A percentile compares a stretch with the other conserved stretches of the same genome.
phyloP scores from a whole-genome alignment of 768 basidiomycete genomes.

The Grammothele lineata region DNA sequence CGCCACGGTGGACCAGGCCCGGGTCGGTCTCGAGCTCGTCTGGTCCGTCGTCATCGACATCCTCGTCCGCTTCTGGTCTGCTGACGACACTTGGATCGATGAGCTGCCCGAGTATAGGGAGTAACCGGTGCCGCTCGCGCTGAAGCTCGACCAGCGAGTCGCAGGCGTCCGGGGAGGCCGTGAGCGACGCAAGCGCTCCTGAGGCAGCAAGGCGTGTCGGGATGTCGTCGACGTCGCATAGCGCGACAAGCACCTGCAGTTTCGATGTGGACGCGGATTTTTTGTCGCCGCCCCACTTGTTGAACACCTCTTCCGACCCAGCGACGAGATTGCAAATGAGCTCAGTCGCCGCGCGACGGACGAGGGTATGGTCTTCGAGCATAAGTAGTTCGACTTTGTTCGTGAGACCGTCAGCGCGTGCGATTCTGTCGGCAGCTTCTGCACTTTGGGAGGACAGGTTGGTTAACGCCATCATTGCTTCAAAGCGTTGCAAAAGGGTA shows the following conservation, averaged over 20 bases:
- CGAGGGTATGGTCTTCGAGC: constrained; percentile 76
- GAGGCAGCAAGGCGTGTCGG: constrained; percentile 87
- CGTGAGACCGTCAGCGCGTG: constrained; percentile 53
- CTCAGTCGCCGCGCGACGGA: constrained; percentile 86
- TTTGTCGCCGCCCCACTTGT: constrained; percentile 56
- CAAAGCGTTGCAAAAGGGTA: constrained; percentile 80
- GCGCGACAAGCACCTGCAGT: constrained; percentile 76
- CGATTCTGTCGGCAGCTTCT: constrained; percentile 63
- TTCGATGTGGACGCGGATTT: constrained; percentile 49
- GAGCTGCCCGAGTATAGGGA: constrained; percentile 63
- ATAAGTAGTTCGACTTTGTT: constrained; percentile 68
- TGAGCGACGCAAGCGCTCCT: constrained; percentile 83
- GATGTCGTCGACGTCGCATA: constrained; percentile 83
- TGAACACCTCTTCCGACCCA: constrained; percentile 72
- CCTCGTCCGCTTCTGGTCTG: constrained; percentile 30
- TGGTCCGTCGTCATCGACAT: constrained; percentile 30
- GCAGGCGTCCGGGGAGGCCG: constrained; percentile 58
- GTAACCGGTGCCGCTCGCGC: constrained; percentile 54
- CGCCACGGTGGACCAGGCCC: constrained; percentile 73
- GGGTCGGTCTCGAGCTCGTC: constrained; percentile 35
- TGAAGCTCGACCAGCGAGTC: constrained; percentile 59
- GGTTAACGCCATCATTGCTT: constrained; percentile 93
- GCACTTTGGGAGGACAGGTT: constrained; percentile 82
- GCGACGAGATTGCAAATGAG: constrained; percentile 87
- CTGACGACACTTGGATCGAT: constrained; percentile 51